These are phyloP conservation scores for Terana coerulea DNA, from an alignment of 768 basidiomycete species.

Conservation along the genomic window DNA sequence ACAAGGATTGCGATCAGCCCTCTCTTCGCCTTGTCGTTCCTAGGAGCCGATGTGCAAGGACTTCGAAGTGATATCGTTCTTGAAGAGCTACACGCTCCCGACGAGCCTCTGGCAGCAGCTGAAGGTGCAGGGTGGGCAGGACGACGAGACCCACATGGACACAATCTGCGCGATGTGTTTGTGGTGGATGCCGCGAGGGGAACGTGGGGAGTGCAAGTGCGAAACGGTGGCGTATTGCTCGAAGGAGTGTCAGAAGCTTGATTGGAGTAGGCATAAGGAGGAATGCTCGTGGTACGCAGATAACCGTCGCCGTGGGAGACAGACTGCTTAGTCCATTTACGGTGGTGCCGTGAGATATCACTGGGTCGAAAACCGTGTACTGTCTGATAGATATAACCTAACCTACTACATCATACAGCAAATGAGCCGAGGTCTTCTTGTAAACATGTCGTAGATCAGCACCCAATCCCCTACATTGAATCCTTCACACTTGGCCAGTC, in stretches of 20 bases:
- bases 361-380: too few species aligned
- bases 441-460: too few species aligned
- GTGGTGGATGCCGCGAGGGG: not conserved
- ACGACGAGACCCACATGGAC: not conserved
- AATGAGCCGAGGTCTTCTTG: too few species aligned
- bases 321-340: too few species aligned
- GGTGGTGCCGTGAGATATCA: too few species aligned
- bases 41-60: conserved; percentile 31
- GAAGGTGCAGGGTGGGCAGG: not conserved
- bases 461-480: too few species aligned
- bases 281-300: too few species aligned
- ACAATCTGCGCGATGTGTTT: not conserved
- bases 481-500: too few species aligned
- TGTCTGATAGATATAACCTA: too few species aligned
- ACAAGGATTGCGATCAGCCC: conserved; percentile 51
- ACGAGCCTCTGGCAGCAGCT: not conserved
- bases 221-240: conserved; percentile 4
- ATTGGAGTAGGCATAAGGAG: conserved; percentile 9
- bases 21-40: conserved; percentile 46
- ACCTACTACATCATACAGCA: too few species aligned
- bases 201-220: not conserved
- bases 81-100: too few species aligned
- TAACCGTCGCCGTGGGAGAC: too few species aligned
- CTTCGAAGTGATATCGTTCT: not conserved
- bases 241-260: conserved; percentile 1